Base-by-base conservation (phyloP, 1,139 yeast species). In the Scheffersomyces lignicola region DNA sequence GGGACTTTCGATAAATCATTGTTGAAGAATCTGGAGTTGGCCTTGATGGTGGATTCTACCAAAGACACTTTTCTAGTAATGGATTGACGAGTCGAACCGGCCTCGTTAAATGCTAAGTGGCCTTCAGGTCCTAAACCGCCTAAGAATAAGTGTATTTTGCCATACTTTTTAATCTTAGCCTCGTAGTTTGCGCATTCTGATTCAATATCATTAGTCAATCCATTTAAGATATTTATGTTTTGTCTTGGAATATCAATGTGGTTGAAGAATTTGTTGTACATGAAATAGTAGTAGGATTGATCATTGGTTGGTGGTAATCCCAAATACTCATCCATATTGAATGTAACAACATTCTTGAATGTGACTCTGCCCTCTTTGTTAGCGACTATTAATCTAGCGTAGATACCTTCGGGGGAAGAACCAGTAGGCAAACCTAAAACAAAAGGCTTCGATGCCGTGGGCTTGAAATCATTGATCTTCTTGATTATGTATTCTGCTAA, bases 41-140 rank as follows among this genome's bases (percentile, higher is more conserved):
- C 84, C 29, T 62, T 55, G 33, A 78, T 73, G 13, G 84, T 78
- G 21, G 76, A 66, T 34, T 66, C 62, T 8, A 73, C 83, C 41
- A 78, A 63, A 3, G 58, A 51, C 20, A 78, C 79, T 43, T 60
- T 59, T 44, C 84, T 62, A 1, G 84, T 78, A 13, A 43, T 54
- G 6, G 78, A 69, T 40, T 59, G 52, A 41, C 78, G 62, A 3
- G 66, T 32, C 6, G 80, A 74, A 8, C 84, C 84, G 13, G 75
- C 66, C 54, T 78, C 84, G 53, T 78, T 78, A 51, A 78, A 78
- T 1, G 84, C 84, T 51, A 78, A 65, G 52, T 78, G 83, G 23
- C 84, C 84, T 50, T 79, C 80, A 15, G 81, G 78, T 3, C 84
- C 84, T 49, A 78, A 62, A 1, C 84, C 84, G 9, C 83, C 84